phyloP scores from a whole-genome alignment of 1,139 yeast genomes.

The Magnusiomyces magnusii region DNA sequence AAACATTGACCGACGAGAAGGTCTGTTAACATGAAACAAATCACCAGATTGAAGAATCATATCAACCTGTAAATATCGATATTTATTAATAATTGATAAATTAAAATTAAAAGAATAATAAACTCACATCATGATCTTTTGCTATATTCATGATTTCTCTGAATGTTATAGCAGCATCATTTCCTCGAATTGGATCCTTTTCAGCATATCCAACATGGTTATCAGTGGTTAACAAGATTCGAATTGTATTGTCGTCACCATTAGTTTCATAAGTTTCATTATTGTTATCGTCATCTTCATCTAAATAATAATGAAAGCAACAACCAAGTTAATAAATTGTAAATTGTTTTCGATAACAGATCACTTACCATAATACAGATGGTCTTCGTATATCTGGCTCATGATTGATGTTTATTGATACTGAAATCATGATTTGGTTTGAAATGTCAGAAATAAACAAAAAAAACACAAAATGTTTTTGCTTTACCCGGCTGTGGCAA shows the following conservation, averaged over 20 bases:
- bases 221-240: constrained; percentile 82
- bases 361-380: background rate
- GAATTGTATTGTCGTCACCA: constrained; percentile 47
- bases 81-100: too few relatives aligned
- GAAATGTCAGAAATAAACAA: too few relatives aligned
- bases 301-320: background rate
- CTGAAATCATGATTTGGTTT: too few relatives aligned
- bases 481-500: too few relatives aligned
- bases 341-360: background rate
- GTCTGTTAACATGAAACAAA: constrained; percentile 82
- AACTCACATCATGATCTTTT: constrained; percentile 46
- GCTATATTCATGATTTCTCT: constrained; percentile 76
- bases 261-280: too few relatives aligned
- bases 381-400: too few relatives aligned
- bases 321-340: too few relatives aligned
- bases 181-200: constrained; percentile 81
- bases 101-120: background rate
- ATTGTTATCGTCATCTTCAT: background rate
- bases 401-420: too few relatives aligned
- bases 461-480: too few relatives aligned
- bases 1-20: constrained; percentile 76
- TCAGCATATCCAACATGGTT: constrained; percentile 95
- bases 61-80: constrained; percentile 42
- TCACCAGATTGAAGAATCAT: constrained; percentile 93
- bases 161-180: constrained; percentile 83